Conservation (phyloP, 148 eudicot genomes). For the Pouteria glomerata region DNA sequence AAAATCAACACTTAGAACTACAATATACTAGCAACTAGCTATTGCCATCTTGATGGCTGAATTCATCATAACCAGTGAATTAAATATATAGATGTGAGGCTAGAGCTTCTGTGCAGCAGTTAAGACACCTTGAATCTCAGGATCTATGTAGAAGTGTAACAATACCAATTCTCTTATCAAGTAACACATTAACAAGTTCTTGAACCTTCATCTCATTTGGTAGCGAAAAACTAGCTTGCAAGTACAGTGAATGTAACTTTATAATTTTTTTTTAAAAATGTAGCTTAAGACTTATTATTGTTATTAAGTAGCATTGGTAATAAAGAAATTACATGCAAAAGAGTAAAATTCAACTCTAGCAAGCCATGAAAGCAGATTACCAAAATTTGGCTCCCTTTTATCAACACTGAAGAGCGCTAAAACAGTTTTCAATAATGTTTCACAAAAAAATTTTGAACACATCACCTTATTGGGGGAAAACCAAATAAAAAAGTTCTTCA, state of each 20-base stretch:
- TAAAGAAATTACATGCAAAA: too few species aligned
- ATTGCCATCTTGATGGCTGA: conserved; percentile 91
- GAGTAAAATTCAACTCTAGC: too few species aligned
- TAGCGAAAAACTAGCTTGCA: conserved; percentile 79
- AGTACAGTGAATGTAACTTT: conserved; percentile 25
- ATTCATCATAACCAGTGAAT: conserved; percentile 96
- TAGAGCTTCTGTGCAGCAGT: conserved; percentile 89
- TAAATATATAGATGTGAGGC: conserved; percentile 96
- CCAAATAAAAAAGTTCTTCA: too few species aligned
- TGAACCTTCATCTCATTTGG: conserved; percentile 63
- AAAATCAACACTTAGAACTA: conserved; percentile 95
- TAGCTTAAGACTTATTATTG: too few species aligned
- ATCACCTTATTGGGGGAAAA: too few species aligned
- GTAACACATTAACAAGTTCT: conserved; percentile 63
- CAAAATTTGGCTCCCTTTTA: too few species aligned
- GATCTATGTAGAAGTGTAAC: conserved; percentile 99
- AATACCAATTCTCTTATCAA: conserved; percentile 77
- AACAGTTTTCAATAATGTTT: too few species aligned
- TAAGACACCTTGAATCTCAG: conserved; percentile 96
- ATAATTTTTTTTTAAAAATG: too few species aligned
- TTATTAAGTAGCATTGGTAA: too few species aligned
- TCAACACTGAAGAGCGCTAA: too few species aligned
- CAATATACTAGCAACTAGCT: conserved; percentile 79
- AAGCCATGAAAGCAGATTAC: too few species aligned
- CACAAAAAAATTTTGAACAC: too few species aligned